These are phyloP conservation scores for Bipolaris bicolor DNA, from an alignment of 2,329 filamentous ascomycete species.

Conservation along the genomic window DNA sequence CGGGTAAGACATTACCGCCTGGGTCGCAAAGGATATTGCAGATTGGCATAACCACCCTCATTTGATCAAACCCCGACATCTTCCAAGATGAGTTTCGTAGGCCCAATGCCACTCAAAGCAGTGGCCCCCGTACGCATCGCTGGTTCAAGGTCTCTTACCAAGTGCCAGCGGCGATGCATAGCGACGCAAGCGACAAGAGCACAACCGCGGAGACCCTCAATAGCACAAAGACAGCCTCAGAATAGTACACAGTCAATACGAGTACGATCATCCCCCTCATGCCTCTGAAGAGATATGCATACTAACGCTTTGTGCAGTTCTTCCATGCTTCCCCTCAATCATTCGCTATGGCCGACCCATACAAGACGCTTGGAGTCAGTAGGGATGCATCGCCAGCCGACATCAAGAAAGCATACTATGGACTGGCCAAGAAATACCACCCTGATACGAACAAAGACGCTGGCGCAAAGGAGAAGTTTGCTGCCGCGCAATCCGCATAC, in stretches of 20 bases:
- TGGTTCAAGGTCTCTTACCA: conserved; percentile 31
- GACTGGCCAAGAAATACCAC: conserved; percentile 95
- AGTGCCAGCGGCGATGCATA: conserved; percentile 41
- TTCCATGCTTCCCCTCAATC: conserved; percentile 60
- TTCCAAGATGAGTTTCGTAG: conserved; percentile 44
- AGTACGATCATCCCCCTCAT: conserved; percentile 26
- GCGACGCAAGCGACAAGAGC: conserved; percentile 33
- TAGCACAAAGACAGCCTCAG: conserved; percentile 26
- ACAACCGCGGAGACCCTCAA: conserved; percentile 35
- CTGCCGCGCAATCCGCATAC: conserved; percentile 91
- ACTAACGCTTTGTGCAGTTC: conserved; percentile 33
- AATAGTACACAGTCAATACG: conserved; percentile 38
- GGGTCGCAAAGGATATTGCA: conserved; percentile 8
- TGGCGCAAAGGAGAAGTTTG: conserved; percentile 91
- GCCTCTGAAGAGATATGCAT: not conserved
- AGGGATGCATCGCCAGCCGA: conserved; percentile 82
- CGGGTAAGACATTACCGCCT: conserved; percentile 5
- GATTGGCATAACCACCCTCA: conserved; percentile 23
- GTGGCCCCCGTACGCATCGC: conserved; percentile 42
- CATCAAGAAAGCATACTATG: conserved; percentile 99
- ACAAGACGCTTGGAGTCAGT: conserved; percentile 81
- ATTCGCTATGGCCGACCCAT: conserved; percentile 76
- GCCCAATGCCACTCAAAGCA: conserved; percentile 43
- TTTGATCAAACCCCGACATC: conserved; percentile 6
- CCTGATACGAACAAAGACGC: conserved; percentile 97